phyloP scores from a whole-genome alignment of 805 yeast species.

The Candida insectorum region DNA sequence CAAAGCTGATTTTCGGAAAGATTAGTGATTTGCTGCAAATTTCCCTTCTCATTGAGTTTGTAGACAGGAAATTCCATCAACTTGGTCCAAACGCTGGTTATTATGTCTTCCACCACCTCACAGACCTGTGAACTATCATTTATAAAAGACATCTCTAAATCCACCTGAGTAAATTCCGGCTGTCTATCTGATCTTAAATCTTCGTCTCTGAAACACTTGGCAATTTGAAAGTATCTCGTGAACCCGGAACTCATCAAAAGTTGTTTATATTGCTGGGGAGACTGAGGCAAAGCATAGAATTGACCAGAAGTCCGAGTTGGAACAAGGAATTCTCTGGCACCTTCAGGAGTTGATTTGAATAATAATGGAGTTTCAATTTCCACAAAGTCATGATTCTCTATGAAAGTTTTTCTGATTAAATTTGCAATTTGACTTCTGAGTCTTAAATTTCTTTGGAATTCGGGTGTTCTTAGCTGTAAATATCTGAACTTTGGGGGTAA shows the following conservation, averaged over 20 bases:
- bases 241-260: constrained; percentile 92
- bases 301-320: constrained; percentile 67
- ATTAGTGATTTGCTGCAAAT: constrained; percentile 7
- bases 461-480: constrained; percentile 67
- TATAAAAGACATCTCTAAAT: constrained; percentile 88
- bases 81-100: constrained; percentile 53
- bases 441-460: constrained; percentile 53
- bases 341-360: constrained; percentile 96
- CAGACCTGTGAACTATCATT: constrained; percentile 63
- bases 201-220: constrained; percentile 94
- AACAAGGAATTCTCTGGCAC: constrained; percentile 92
- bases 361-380: constrained; percentile 92
- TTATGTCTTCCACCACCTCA: constrained; percentile 55
- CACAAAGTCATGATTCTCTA: constrained; percentile 46
- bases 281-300: constrained; percentile 92
- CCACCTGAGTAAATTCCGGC: constrained; percentile 97
- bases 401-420: constrained; percentile 40
- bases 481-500: constrained; percentile 82
- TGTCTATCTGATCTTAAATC: constrained; percentile 93
- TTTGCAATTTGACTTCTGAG: constrained; percentile 55
- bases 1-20: constrained; percentile 15
- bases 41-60: constrained; percentile 27
- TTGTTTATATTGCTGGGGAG: constrained; percentile 97
- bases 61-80: constrained; percentile 40
- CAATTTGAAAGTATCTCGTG: constrained; percentile 81